A percentile compares a stretch with the other conserved stretches of the same genome.
phyloP scores from a whole-genome alignment of 306 rosid species.

The Vicia faba region DNA sequence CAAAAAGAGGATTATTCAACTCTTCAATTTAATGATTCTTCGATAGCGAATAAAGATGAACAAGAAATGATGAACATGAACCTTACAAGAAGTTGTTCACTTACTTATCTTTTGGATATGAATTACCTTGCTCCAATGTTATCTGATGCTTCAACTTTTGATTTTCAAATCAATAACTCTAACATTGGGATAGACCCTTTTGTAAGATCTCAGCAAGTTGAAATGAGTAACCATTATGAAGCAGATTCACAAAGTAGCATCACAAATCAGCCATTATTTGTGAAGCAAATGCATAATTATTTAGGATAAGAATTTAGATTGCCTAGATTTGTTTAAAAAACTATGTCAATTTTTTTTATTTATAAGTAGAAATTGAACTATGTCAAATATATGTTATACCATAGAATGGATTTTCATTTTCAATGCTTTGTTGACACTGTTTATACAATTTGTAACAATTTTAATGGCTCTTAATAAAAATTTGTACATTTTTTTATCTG shows the following conservation, averaged over 20 bases:
- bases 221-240: constrained; percentile 40
- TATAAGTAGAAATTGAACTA: neutral
- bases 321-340: constrained; percentile 17
- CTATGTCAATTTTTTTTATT: neutral
- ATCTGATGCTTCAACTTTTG: constrained; percentile 51
- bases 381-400: constrained; percentile 16
- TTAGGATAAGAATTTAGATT: constrained; percentile 31
- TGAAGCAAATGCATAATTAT: constrained; percentile 49
- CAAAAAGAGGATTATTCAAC: constrained; percentile 46
- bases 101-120: constrained; percentile 69
- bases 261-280: constrained; percentile 42
- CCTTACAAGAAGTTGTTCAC: constrained; percentile 65
- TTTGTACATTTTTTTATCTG: too few relatives aligned
- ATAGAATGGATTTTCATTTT: constrained; percentile 26
- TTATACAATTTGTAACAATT: constrained; percentile 19
- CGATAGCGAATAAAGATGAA: constrained; percentile 37
- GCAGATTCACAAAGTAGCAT: constrained; percentile 44
- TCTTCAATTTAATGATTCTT: constrained; percentile 36
- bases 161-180: constrained; percentile 42
- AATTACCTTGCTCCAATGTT: constrained; percentile 70
- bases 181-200: constrained; percentile 41
- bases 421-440: constrained; percentile 23
- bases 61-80: constrained; percentile 56
- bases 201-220: constrained; percentile 47
- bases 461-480: constrained; percentile 6